These are phyloP conservation scores for Kuraishia floccosa DNA, from an alignment of 805 yeast genomes.

Conservation along the genomic window DNA sequence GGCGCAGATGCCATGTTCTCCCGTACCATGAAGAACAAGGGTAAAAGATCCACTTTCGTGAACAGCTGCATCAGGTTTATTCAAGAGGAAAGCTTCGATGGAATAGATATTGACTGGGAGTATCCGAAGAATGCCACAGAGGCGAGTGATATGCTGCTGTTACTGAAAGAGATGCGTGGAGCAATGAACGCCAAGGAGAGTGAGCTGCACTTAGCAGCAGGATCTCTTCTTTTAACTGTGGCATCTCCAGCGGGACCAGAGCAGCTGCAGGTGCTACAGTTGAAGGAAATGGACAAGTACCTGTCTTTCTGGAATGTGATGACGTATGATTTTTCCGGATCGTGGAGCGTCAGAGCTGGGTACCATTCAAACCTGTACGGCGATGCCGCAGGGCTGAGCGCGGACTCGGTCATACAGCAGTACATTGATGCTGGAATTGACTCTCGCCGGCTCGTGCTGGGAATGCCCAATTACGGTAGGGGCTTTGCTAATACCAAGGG, in stretches of 20 bases:
- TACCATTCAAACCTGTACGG: constrained; percentile 62
- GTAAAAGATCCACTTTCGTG: constrained; percentile 14
- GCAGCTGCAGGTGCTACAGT: constrained; percentile 27
- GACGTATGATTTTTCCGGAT: constrained; percentile 85
- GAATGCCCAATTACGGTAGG: constrained; percentile 83
- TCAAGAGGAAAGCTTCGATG: constrained; percentile 89
- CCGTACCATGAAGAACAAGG: constrained; percentile 10
- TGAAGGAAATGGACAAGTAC: constrained; percentile 44
- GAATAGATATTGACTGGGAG: constrained; percentile 94
- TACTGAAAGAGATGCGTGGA: constrained; percentile 20
- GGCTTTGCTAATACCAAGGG: constrained; percentile 28
- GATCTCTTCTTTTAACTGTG: constrained; percentile 39
- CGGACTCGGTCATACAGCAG: constrained; percentile 27
- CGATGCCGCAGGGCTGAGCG: constrained; percentile 21
- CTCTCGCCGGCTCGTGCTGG: constrained; percentile 50
- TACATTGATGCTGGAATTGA: constrained; percentile 31
- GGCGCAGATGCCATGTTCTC: constrained; percentile 36
- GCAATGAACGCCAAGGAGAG: constrained; percentile 26
- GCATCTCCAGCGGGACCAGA: constrained; percentile 67
- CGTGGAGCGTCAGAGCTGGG: constrained; percentile 52
- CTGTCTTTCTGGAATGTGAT: constrained; percentile 74
- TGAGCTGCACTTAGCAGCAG: constrained; percentile 5
- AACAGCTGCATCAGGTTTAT: constrained; percentile 36
- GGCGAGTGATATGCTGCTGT: constrained; percentile 26
- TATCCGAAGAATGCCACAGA: constrained; percentile 48